Conservation (phyloP, 768 basidiomycete genomes). For the Leccinum variicolor region DNA sequence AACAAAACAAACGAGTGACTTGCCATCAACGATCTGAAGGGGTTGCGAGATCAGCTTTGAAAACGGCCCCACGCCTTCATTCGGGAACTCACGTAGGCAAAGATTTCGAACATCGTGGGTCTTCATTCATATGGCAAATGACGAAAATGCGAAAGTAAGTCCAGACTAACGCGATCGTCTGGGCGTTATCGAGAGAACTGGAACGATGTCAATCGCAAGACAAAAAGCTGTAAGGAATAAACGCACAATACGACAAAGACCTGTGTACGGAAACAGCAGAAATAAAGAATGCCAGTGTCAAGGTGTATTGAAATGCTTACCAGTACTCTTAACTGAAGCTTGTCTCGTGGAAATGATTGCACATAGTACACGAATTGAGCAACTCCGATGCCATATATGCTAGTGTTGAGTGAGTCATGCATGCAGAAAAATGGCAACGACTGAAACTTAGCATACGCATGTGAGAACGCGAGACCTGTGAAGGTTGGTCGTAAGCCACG, state of each 20-base stretch:
- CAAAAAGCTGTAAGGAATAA: too few relatives aligned
- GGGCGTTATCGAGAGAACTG: conserved; percentile 8
- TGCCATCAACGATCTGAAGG: conserved; percentile 1
- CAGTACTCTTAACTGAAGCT: conserved; percentile 4
- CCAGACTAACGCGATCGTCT: not conserved
- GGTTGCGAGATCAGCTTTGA: not conserved
- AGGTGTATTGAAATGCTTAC: conserved; percentile 5
- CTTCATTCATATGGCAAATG: conserved; percentile 2
- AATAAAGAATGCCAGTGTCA: not conserved
- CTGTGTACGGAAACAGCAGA: not conserved
- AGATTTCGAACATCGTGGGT: not conserved
- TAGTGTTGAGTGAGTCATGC: not conserved
- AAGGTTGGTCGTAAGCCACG: conserved; percentile 3
- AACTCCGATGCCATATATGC: not conserved
- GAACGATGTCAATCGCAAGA: not conserved
- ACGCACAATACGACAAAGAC: conserved; percentile 11
- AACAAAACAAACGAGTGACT: not conserved
- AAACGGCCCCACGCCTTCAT: not conserved
- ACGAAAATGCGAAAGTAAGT: conserved; percentile 4
- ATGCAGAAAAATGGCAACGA: not conserved
- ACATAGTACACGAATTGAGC: conserved; percentile 6
- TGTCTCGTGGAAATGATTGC: conserved; percentile 15
- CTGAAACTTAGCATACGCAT: conserved; percentile 7
- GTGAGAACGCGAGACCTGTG: conserved; percentile 11
- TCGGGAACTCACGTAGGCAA: conserved; percentile 8